Percentiles rank a stretch among this genome's conserved stretches.
Conservation (phyloP, 495 filamentous ascomycete genomes). For the Pseudomonodictys pantanalensis region DNA sequence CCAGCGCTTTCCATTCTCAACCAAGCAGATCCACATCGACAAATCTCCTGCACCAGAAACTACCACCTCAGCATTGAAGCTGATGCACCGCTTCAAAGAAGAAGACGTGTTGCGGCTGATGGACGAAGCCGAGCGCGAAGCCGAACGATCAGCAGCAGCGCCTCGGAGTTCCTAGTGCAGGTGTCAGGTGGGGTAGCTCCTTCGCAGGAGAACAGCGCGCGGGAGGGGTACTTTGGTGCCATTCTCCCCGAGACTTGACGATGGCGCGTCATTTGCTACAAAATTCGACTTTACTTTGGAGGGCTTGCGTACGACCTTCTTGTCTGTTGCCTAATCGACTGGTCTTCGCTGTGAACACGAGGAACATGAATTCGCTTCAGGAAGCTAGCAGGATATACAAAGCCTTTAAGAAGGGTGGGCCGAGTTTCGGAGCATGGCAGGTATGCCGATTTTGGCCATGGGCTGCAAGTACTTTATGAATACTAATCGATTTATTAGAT, state of each 20-base stretch:
- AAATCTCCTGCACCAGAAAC: slow-evolving; percentile 45
- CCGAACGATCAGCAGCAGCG: neutral
- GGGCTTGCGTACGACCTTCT: neutral
- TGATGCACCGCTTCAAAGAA: slow-evolving; percentile 80
- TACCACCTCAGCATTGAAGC: slow-evolving; percentile 62
- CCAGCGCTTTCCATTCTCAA: slow-evolving; percentile 11
- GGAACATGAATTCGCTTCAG: slow-evolving; percentile 52
- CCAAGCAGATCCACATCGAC: slow-evolving; percentile 59
- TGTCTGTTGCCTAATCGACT: neutral
- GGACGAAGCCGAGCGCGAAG: slow-evolving; percentile 51
- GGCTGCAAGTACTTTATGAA: neutral
- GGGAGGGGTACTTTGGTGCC: slow-evolving; percentile 10
- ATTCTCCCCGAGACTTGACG: slow-evolving; percentile 10
- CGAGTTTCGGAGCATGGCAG: slow-evolving; percentile 60
- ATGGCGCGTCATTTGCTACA: slow-evolving; percentile 7
- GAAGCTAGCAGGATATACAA: slow-evolving; percentile 61
- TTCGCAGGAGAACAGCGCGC: slow-evolving; percentile 4
- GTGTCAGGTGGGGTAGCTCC: slow-evolving; percentile 17
- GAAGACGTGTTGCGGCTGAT: slow-evolving; percentile 69
- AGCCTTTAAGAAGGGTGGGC: slow-evolving; percentile 54
- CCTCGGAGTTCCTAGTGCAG: slow-evolving; percentile 5
- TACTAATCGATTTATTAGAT: slow-evolving; percentile 51
- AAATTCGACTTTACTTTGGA: neutral
- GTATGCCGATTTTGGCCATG: slow-evolving; percentile 19
- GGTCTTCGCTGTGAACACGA: neutral